Conservation (phyloP, 1,284 basidiomycete genomes). For the Inonotus hispidus region DNA sequence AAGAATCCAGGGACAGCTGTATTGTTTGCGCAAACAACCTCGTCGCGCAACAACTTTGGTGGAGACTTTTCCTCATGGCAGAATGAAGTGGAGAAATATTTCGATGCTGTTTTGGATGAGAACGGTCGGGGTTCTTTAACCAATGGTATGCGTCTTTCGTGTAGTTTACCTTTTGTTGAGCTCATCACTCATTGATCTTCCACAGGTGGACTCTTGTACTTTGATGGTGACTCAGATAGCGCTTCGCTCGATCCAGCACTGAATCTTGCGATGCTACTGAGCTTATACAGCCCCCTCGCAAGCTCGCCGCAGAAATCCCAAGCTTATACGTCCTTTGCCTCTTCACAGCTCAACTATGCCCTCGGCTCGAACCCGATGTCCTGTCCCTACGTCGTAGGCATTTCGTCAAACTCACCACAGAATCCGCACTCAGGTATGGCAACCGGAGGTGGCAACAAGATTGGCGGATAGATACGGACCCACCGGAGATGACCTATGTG, state of each 20-base stretch:
- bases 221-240: slow-evolving; percentile 71
- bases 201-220: slow-evolving; percentile 74
- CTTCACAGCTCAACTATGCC: slow-evolving; percentile 73
- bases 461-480: slow-evolving; percentile 69
- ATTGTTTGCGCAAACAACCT: slow-evolving; percentile 64
- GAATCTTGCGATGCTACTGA: slow-evolving; percentile 79
- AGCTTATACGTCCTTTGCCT: slow-evolving; percentile 66
- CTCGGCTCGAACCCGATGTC: slow-evolving; percentile 87
- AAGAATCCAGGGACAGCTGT: slow-evolving; percentile 74
- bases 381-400: slow-evolving; percentile 77
- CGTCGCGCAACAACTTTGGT: slow-evolving; percentile 42
- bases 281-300: slow-evolving; percentile 71
- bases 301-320: slow-evolving; percentile 52
- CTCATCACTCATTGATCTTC: slow-evolving; percentile 4
- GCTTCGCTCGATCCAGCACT: slow-evolving; percentile 83
- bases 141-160: slow-evolving; percentile 33
- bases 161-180: neutral
- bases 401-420: slow-evolving; percentile 82
- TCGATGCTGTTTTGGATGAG: slow-evolving; percentile 66
- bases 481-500: slow-evolving; percentile 64
- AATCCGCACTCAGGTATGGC: slow-evolving; percentile 89
- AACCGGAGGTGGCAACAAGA: slow-evolving; percentile 62
- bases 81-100: slow-evolving; percentile 65
- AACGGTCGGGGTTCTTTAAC: slow-evolving; percentile 51
- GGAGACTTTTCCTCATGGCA: slow-evolving; percentile 65